Evolutionary conservation across 352 stramenopile species (phyloP), one percentile per base, ranked within the genome.

Genomic region (Phytophthora brassicae): DNA sequence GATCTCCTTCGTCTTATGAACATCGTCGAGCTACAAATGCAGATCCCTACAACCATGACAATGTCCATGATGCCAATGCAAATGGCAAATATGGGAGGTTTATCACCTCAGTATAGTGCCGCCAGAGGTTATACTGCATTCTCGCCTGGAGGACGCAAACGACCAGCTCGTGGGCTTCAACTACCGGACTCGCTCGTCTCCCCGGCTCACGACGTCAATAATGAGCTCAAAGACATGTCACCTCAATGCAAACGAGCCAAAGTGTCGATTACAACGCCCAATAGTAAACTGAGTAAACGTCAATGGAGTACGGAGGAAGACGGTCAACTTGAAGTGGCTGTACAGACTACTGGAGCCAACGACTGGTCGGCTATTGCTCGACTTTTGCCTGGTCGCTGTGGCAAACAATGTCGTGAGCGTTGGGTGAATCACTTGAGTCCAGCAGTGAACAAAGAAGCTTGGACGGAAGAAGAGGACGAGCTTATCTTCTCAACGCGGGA

Each of bases 381-480:
- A 7, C 74, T 97, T 23, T 70, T 99, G 13, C 93, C 93, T 5
- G 96, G 95, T 3, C 82, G 97, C 7, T 97, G 96, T 43, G 95
- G 94, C 16, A 99, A 99, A 64, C 96, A 99, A 70, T 99, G 96
- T 71, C 81, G 96, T 4, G 96, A 99, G 70, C 88, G 96, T 16
- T 99, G 96, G 96, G 88, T 98, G 60, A 98, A 99, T 74, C 96
- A 99, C 70, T 70, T 99, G 33, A 97, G 92, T 52, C 95, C 96
- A 2, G 79, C 89, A 20, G 97, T 99, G 54, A 94, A 86, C 70
- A 99, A 98, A 56, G 85, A 97, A 39, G 88, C 94, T 5, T 99
- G 94, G 94, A 97, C 80, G 0, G 70, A 88, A 45, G 79, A 98
- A 44, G 96, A 99, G 65, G 94, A 98, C 77, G 77, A 89, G 46